These are phyloP conservation scores for Parastagonospora avenae DNA, from an alignment of 2,329 filamentous ascomycete species.

Conservation along the genomic window DNA sequence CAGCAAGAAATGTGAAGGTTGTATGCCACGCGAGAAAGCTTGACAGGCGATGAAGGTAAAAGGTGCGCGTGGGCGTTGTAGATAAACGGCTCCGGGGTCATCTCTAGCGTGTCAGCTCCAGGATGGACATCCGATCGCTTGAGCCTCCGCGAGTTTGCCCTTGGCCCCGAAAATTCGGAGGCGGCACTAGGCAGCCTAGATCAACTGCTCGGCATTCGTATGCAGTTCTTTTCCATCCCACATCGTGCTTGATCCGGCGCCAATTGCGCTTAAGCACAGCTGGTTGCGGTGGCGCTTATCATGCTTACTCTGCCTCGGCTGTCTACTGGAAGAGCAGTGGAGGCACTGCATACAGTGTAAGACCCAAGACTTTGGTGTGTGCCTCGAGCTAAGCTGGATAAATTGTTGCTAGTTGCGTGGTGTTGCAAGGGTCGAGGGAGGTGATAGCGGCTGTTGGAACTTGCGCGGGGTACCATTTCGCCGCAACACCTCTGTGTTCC, in stretches of 20 bases:
- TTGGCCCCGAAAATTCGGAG: conserved; percentile 1
- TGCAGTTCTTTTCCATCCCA: conserved; percentile 6
- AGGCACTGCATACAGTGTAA: background rate
- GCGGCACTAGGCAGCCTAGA: conserved; percentile 13
- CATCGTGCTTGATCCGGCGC: conserved; percentile 9
- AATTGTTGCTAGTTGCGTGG: conserved; percentile 2
- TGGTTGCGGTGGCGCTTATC: background rate
- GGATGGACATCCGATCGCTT: conserved; percentile 7
- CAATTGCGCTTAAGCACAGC: conserved; percentile 7
- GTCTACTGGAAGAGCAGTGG: too few relatives aligned
- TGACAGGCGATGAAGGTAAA: conserved; percentile 6
- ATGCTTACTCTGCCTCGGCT: background rate
- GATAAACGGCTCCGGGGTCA: conserved; percentile 23
- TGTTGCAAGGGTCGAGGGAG: background rate
- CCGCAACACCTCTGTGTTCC: background rate
- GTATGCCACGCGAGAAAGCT: background rate
- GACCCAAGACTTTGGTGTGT: background rate
- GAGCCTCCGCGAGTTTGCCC: conserved; percentile 9
- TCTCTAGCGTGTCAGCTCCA: conserved; percentile 4
- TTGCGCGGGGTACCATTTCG: too few relatives aligned
- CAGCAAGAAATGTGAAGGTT: conserved; percentile 6
- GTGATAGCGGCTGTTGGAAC: too few relatives aligned
- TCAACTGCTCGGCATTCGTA: conserved; percentile 13
- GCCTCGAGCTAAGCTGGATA: conserved; percentile 1
- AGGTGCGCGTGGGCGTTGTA: conserved; percentile 21